Evolutionary conservation across 176 grass and related monocot species (phyloP).

Genomic region (Echinochloa phyllopogon): DNA sequence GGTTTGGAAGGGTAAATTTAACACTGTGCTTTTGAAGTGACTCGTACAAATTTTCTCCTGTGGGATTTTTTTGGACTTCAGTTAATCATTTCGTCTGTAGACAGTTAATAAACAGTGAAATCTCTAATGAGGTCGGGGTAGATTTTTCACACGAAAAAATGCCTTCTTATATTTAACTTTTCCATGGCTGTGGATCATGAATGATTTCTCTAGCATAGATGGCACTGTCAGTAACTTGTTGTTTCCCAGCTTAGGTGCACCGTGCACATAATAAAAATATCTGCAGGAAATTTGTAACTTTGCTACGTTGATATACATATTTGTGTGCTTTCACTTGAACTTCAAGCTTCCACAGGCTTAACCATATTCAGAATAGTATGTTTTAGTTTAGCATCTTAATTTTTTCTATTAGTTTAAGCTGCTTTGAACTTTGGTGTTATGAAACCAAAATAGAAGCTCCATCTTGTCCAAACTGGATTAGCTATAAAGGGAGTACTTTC

Average conservation of each 20-base stretch:
- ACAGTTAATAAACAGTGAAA: not conserved
- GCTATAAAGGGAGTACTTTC: not conserved
- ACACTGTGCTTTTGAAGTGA: not conserved
- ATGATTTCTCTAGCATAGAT: not conserved
- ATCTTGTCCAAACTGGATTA: not conserved
- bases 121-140: not conserved
- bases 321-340: not conserved
- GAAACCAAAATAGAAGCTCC: conserved; percentile 12
- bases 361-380: not conserved
- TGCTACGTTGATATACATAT: not conserved
- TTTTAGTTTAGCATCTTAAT: not conserved
- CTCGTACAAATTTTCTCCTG: not conserved
- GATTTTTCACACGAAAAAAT: not conserved
- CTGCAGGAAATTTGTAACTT: not conserved
- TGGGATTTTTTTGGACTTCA: conserved; percentile 1
- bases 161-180: not conserved
- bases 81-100: not conserved
- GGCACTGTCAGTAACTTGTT: not conserved
- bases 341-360: not conserved
- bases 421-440: not conserved
- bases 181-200: not conserved
- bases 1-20: conserved; percentile 69
- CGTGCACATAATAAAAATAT: not conserved
- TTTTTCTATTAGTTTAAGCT: not conserved
- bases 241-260: not conserved